phyloP scores from a whole-genome alignment of 2,329 filamentous ascomycete species.

The Talaromyces sp. region DNA sequence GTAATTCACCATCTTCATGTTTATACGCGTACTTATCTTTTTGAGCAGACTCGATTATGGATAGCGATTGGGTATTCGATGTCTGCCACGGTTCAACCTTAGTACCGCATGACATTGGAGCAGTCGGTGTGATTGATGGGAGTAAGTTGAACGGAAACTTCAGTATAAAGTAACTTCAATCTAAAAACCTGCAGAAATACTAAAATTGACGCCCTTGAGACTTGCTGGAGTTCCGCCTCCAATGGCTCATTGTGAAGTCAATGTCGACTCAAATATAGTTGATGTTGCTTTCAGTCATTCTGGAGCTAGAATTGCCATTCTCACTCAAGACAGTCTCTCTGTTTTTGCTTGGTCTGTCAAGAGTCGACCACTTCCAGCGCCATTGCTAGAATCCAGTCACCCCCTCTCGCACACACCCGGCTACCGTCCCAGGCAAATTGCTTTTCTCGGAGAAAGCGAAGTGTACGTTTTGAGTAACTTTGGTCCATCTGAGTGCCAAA shows the following conservation, averaged over 20 bases:
- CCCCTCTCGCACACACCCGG: slow-evolving; percentile 23
- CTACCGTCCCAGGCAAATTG: slow-evolving; percentile 40
- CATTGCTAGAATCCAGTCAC: slow-evolving; percentile 33
- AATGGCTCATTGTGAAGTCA: slow-evolving; percentile 76
- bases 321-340: slow-evolving; percentile 62
- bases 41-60: slow-evolving; percentile 43
- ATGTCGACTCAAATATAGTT: slow-evolving; percentile 55
- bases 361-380: slow-evolving; percentile 27
- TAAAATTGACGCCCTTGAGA: slow-evolving; percentile 82
- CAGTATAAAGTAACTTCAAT: slow-evolving; percentile 11
- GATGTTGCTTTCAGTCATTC: slow-evolving; percentile 69
- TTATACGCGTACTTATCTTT: slow-evolving; percentile 8
- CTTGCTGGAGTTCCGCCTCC: slow-evolving; percentile 84
- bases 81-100: slow-evolving; percentile 62
- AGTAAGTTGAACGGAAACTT: slow-evolving; percentile 34
- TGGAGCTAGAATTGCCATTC: slow-evolving; percentile 62
- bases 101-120: slow-evolving; percentile 69
- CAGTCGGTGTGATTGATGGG: slow-evolving; percentile 81
- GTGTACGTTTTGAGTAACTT: slow-evolving; percentile 37
- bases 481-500: slow-evolving; percentile 22
- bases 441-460: slow-evolving; percentile 38
- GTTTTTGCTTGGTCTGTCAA: slow-evolving; percentile 65
- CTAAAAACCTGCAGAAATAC: slow-evolving; percentile 36
- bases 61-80: slow-evolving; percentile 63
- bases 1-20: slow-evolving; percentile 13